Conservation (phyloP, 192 early-diverging fungal genomes). For the Backusella psychrophila region DNA sequence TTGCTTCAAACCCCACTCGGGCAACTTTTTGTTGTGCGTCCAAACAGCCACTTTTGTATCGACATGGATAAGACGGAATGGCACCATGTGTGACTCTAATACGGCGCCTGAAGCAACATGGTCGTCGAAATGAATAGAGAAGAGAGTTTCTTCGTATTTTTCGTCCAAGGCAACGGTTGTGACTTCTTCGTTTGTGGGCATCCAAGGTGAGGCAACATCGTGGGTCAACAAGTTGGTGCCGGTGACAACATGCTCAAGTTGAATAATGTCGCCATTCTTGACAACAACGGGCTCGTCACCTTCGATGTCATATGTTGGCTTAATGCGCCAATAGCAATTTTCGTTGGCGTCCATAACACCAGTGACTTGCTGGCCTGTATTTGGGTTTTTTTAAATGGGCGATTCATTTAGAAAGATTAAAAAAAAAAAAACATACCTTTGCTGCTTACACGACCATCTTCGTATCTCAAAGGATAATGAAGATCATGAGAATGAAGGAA, state of each 20-base stretch:
- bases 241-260: constrained; percentile 67
- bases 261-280: constrained; percentile 74
- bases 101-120: constrained; percentile 27
- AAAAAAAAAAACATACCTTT: constrained; percentile 47
- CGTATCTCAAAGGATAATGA: constrained; percentile 87
- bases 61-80: constrained; percentile 73
- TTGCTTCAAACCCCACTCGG: constrained; percentile 88
- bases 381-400: neutral
- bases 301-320: constrained; percentile 23
- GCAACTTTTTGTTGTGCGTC: constrained; percentile 65
- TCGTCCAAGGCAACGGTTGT: constrained; percentile 57
- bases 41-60: constrained; percentile 78
- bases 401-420: neutral
- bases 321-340: constrained; percentile 59
- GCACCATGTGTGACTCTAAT: constrained; percentile 55
- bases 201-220: constrained; percentile 59
- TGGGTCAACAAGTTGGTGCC: constrained; percentile 60
- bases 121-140: constrained; percentile 59
- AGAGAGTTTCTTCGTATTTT: constrained; percentile 55
- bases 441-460: constrained; percentile 86
- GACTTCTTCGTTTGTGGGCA: constrained; percentile 65
- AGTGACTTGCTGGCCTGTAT: constrained; percentile 86
- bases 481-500: constrained; percentile 81
- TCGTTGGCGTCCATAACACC: constrained; percentile 79
- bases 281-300: constrained; percentile 47